These are phyloP conservation scores for Lithocarpus polystachyus DNA, from an alignment of 306 rosid species.

Conservation along the genomic window DNA sequence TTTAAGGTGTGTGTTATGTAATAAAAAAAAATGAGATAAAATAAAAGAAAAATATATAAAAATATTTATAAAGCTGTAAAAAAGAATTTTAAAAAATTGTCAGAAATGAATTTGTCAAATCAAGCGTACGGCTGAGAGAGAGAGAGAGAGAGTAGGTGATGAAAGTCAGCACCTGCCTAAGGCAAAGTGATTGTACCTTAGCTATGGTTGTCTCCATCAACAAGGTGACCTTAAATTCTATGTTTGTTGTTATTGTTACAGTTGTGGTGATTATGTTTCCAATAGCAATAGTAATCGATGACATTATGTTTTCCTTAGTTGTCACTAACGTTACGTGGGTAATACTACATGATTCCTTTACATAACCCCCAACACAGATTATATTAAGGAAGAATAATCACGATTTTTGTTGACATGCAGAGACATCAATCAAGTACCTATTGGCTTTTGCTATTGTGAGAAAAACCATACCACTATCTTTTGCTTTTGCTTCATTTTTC, in stretches of 20 bases:
- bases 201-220: not conserved
- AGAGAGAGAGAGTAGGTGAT: too few species aligned
- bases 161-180: too few species aligned
- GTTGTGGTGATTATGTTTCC: constrained; percentile 8
- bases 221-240: not conserved
- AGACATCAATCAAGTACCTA: too few species aligned
- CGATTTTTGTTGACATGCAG: not conserved
- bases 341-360: not conserved
- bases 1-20: accelerated
- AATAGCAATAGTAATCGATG: not conserved
- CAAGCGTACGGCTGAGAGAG: too few species aligned
- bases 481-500: not conserved
- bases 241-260: not conserved
- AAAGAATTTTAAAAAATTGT: too few species aligned
- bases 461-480: not conserved
- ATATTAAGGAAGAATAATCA: not conserved
- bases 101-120: too few species aligned
- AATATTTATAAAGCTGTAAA: too few species aligned
- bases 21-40: too few species aligned
- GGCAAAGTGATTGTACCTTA: too few species aligned
- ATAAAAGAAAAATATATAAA: too few species aligned
- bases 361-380: not conserved
- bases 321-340: not conserved
- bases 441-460: too few species aligned
- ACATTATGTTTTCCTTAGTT: not conserved